phyloP scores from a whole-genome alignment of 208 protist species.

The Trypanosomatidae sp. region DNA sequence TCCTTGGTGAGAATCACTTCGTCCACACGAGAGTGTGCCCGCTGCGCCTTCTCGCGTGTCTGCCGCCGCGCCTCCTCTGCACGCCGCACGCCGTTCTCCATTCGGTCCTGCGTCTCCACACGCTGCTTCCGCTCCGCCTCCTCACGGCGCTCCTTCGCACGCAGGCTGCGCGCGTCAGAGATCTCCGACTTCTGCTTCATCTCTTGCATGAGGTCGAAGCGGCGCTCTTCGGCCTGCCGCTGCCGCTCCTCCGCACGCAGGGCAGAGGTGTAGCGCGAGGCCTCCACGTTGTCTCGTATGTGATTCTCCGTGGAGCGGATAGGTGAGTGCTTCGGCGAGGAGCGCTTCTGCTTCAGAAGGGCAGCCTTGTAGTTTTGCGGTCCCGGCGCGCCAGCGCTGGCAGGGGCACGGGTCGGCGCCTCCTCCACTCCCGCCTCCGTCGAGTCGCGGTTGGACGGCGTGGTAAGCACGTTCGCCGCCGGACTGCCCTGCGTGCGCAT shows the following conservation, averaged over 20 bases:
- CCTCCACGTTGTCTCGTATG: conserved; percentile 61
- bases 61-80: conserved; percentile 69
- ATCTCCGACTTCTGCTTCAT: conserved; percentile 64
- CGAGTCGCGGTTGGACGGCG: conserved; percentile 31
- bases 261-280: conserved; percentile 59
- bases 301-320: conserved; percentile 19
- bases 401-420: neutral
- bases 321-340: conserved; percentile 44
- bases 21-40: conserved; percentile 65
- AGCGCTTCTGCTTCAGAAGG: conserved; percentile 37
- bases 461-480: conserved; percentile 11
- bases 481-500: conserved; percentile 19
- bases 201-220: conserved; percentile 65
- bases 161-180: conserved; percentile 43
- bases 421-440: conserved; percentile 11
- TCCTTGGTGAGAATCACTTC: conserved; percentile 80
- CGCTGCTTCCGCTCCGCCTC: conserved; percentile 60
- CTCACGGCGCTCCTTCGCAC: conserved; percentile 63
- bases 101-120: conserved; percentile 56
- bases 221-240: conserved; percentile 80
- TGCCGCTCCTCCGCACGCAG: conserved; percentile 82
- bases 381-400: neutral
- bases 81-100: conserved; percentile 63
- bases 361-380: conserved; percentile 35
- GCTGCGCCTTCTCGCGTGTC: conserved; percentile 63